Percentiles rank a stretch among this genome's conserved stretches.
phyloP scores from a whole-genome alignment of 2,329 filamentous ascomycete genomes.

The Cordyceps cateniannulata region DNA sequence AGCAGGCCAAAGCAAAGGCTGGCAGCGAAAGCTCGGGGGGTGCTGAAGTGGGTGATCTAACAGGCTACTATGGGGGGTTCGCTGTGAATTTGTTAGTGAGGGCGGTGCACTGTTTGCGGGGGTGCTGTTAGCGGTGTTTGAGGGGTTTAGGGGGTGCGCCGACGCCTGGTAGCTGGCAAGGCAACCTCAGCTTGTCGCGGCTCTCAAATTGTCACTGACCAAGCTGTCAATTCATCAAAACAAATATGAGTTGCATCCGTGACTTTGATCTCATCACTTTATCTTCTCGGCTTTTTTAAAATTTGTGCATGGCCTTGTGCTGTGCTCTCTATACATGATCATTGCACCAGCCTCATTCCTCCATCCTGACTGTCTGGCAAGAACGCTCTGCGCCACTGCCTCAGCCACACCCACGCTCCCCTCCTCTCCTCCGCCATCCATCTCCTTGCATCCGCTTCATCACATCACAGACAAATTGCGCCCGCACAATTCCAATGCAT shows the following conservation, averaged over 20 bases:
- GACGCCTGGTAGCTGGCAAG: background rate
- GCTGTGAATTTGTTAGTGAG: background rate
- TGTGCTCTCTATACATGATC: too few relatives aligned
- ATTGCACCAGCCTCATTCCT: background rate
- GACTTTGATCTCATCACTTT: too few relatives aligned
- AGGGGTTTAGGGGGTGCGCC: background rate
- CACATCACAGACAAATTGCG: background rate
- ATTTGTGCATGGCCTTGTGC: too few relatives aligned
- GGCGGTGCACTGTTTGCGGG: background rate
- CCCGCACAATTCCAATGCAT: background rate
- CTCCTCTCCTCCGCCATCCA: background rate
- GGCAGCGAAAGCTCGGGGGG: constrained; percentile 6
- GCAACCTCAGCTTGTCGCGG: background rate
- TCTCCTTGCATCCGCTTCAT: background rate
- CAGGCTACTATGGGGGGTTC: background rate
- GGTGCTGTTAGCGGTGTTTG: background rate
- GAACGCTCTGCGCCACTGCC: background rate
- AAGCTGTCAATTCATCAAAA: too few relatives aligned
- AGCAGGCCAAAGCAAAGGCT: background rate
- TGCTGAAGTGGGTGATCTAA: background rate
- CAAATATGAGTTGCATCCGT: too few relatives aligned
- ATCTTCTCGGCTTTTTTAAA: too few relatives aligned
- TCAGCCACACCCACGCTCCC: background rate
- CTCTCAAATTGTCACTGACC: too few relatives aligned
- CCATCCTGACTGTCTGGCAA: background rate